phyloP scores from a whole-genome alignment of 495 filamentous ascomycete species.

The Opeltia flavorubescens region DNA sequence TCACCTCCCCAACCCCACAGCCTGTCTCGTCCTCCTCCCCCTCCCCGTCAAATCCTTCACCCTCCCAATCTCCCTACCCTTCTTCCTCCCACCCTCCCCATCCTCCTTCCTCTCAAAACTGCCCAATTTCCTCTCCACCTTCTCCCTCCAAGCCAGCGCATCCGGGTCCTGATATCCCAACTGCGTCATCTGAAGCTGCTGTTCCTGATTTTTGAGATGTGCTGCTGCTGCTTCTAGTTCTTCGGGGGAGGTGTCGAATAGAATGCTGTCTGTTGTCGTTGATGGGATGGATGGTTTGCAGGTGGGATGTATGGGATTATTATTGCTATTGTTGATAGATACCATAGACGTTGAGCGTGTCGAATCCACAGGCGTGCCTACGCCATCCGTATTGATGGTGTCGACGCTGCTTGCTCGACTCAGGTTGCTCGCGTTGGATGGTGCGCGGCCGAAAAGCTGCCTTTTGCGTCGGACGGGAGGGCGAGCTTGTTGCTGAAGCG shows the following conservation, averaged over 20 bases:
- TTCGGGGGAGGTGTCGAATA: neutral
- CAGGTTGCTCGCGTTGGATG: constrained; percentile 22
- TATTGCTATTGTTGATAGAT: constrained; percentile 20
- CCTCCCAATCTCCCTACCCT: neutral
- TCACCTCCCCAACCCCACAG: neutral
- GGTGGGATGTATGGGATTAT: constrained; percentile 9
- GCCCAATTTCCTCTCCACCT: constrained; percentile 30
- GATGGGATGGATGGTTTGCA: neutral
- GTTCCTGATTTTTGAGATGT: too few relatives aligned
- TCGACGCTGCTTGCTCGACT: constrained; percentile 38
- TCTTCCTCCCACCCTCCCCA: neutral
- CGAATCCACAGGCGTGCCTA: constrained; percentile 31
- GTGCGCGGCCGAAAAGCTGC: constrained; percentile 33
- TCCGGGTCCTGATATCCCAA: constrained; percentile 40
- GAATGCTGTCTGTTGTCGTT: neutral
- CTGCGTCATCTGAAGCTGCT: constrained; percentile 32
- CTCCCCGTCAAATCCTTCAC: neutral
- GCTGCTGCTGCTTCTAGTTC: neutral
- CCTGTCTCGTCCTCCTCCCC: neutral
- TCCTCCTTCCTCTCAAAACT: constrained; percentile 14
- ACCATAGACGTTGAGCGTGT: constrained; percentile 23
- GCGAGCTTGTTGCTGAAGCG: constrained; percentile 6
- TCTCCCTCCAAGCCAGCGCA: constrained; percentile 32
- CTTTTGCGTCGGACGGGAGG: constrained; percentile 14
- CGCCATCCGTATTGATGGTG: constrained; percentile 39